These are phyloP conservation scores for Apiotrichum gamsii DNA, from an alignment of 1,284 basidiomycete genomes.

Conservation along the genomic window DNA sequence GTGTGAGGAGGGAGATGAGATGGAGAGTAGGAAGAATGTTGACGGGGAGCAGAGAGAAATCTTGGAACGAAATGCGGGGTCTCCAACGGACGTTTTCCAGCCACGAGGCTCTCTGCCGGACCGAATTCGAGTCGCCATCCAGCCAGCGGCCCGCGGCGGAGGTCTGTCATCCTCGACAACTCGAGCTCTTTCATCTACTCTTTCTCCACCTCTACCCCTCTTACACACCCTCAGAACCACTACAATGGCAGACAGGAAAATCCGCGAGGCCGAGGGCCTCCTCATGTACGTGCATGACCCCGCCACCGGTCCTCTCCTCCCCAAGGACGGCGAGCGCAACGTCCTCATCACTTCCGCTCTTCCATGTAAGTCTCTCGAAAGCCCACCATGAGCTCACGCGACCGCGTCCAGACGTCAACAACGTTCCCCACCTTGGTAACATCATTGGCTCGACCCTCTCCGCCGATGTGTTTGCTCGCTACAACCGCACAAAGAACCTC, in stretches of 20 bases:
- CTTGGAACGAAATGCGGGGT: no score
- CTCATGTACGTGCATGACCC: constrained; percentile 51
- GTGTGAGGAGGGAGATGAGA: not conserved
- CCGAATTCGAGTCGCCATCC: no score
- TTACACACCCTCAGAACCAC: no score
- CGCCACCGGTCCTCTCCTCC: constrained; percentile 51
- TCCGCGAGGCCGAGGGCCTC: constrained; percentile 20
- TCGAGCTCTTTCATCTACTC: not conserved
- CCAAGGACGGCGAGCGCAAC: constrained; percentile 76
- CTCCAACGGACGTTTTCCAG: no score
- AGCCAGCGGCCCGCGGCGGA: no score
- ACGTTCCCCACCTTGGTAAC: constrained; percentile 98
- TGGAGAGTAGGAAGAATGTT: no score
- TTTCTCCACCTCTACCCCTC: not conserved
- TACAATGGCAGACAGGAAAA: constrained; percentile 26
- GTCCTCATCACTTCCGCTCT: constrained; percentile 91
- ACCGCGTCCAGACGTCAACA: constrained; percentile 68
- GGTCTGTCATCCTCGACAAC: no score
- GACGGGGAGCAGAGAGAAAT: no score
- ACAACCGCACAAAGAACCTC: constrained; percentile 52
- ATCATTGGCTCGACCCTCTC: constrained; percentile 83
- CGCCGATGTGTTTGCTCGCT: constrained; percentile 95
- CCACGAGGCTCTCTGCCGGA: no score
- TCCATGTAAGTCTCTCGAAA: constrained; percentile 58
- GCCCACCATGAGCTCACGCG: not conserved